These are phyloP conservation scores for Arctium lappa DNA, from an alignment of 129 eudicot species.

Conservation along the genomic window DNA sequence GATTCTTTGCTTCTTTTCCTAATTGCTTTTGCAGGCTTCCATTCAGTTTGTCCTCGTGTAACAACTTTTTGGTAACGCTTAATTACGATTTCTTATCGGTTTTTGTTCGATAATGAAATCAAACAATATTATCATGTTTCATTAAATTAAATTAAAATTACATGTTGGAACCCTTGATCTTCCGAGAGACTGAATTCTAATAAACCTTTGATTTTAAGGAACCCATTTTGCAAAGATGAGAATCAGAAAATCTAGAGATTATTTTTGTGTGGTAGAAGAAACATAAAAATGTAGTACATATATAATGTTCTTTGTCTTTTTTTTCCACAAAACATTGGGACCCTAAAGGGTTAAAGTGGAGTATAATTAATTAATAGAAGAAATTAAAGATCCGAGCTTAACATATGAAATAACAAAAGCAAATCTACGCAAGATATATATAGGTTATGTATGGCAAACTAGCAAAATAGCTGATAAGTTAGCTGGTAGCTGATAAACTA, in stretches of 20 bases:
- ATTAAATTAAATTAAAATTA: not conserved
- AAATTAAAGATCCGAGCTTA: not conserved
- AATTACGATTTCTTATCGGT: not conserved
- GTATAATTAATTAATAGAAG: not conserved
- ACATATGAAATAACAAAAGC: not conserved
- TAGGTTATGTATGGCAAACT: too few relatives aligned
- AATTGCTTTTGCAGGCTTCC: not conserved
- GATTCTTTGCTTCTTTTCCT: constrained; percentile 30
- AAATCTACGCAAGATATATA: too few relatives aligned
- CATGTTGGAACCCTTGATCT: not conserved
- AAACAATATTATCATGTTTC: not conserved
- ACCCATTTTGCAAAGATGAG: not conserved
- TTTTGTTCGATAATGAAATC: not conserved
- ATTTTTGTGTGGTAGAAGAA: not conserved
- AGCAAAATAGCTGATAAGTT: too few relatives aligned
- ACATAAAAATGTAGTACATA: not conserved
- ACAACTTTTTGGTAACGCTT: not conserved
- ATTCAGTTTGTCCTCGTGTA: not conserved
- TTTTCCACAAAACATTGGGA: not conserved
- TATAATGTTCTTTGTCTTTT: not conserved
- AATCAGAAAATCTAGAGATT: not conserved
- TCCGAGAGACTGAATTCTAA: not conserved
- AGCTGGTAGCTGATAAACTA: too few relatives aligned
- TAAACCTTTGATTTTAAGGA: not conserved
- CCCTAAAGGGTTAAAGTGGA: not conserved